Percentiles rank a stretch among this genome's conserved stretches.
These are phyloP conservation scores for Kregervanrija pseudodelftensis DNA, from an alignment of 805 yeast species.

Conservation along the genomic window DNA sequence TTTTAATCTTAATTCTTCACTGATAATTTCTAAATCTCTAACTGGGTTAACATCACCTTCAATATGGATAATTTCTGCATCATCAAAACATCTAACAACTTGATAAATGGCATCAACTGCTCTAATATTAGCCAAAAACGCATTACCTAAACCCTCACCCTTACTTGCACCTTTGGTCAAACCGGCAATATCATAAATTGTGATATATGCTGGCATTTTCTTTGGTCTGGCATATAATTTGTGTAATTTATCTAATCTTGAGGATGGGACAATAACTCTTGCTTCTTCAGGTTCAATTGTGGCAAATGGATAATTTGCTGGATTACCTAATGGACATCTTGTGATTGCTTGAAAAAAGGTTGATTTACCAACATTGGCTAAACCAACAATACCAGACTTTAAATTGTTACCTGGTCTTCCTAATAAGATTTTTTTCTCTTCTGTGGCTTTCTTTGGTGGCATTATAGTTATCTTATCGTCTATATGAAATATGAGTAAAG, in stretches of 20 bases:
- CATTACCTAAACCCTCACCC: constrained; percentile 98
- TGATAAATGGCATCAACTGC: constrained; percentile 98
- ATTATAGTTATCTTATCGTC: constrained; percentile 11
- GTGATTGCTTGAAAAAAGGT: constrained; percentile 97
- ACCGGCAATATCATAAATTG: constrained; percentile 96
- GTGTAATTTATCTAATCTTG: constrained; percentile 72
- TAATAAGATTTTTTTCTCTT: constrained; percentile 30
- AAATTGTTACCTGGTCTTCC: constrained; percentile 38
- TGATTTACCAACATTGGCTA: constrained; percentile 93
- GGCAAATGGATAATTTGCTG: constrained; percentile 97
- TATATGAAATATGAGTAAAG: background rate
- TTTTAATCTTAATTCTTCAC: constrained; percentile 87
- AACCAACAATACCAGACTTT: constrained; percentile 83
- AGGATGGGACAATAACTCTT: constrained; percentile 87
- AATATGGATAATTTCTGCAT: constrained; percentile 94
- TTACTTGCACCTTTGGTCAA: constrained; percentile 93
- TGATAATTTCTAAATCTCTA: constrained; percentile 88
- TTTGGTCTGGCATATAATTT: constrained; percentile 75
- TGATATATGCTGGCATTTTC: constrained; percentile 85
- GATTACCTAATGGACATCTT: constrained; percentile 85
- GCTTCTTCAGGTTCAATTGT: constrained; percentile 99
- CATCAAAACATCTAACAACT: constrained; percentile 96
- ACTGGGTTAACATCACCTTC: constrained; percentile 95
- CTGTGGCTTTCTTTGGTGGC: constrained; percentile 34
- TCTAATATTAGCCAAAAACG: constrained; percentile 92